These are phyloP conservation scores for Apiospora kogelbergensis DNA, from an alignment of 2,329 filamentous ascomycete species.

Conservation along the genomic window DNA sequence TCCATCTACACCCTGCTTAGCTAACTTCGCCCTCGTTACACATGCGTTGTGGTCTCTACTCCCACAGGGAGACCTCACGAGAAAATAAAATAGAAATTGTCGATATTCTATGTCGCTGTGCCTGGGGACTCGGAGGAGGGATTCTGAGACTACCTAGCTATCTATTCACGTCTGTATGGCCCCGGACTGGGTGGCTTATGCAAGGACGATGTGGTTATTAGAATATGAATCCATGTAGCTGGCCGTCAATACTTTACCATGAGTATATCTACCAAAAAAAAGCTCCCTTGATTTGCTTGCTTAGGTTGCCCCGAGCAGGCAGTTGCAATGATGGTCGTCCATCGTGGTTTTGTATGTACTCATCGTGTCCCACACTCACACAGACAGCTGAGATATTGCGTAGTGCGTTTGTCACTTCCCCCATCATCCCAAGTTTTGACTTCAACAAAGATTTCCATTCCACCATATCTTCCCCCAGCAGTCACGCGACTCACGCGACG, in stretches of 20 bases:
- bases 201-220: no score
- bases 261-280: no score
- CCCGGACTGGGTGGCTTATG: not conserved
- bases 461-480: not conserved
- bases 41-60: not conserved
- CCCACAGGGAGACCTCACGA: not conserved
- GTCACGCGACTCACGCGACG: not conserved
- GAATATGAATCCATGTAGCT: no score
- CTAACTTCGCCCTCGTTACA: not conserved
- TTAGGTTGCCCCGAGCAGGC: no score
- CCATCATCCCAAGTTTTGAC: not conserved
- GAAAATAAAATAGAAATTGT: not conserved
- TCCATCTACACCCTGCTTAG: not conserved
- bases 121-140: not conserved
- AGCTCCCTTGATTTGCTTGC: no score
- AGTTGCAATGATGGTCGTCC: not conserved
- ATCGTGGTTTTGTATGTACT: not conserved
- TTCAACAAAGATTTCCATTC: not conserved
- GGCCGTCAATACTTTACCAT: no score
- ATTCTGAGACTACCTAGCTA: not conserved
- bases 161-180: not conserved
- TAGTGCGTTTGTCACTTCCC: not conserved
- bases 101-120: not conserved
- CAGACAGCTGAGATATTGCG: not conserved
- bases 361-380: not conserved